phyloP scores from a whole-genome alignment of 139 green algal species.

The Desmodesmus armatus region DNA sequence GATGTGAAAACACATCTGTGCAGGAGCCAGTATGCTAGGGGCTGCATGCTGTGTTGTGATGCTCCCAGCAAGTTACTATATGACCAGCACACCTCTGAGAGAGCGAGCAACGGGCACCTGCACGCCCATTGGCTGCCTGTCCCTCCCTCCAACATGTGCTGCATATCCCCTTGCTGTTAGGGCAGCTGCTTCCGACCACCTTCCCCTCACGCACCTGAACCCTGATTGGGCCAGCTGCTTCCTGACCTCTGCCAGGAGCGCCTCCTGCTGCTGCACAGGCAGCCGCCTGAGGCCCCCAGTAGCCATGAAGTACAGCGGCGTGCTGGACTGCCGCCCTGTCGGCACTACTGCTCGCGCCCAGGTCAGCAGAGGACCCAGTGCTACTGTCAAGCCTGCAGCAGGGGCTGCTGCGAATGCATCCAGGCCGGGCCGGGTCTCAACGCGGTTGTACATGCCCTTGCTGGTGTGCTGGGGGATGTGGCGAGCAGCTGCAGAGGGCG shows the following conservation, averaged over 20 bases:
- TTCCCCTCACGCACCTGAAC: conserved; percentile 61
- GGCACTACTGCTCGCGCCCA: conserved; percentile 87
- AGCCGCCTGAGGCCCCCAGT: conserved; percentile 84
- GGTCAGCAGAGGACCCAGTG: conserved; percentile 80
- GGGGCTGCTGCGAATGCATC: conserved; percentile 68
- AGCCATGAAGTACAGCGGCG: conserved; percentile 82
- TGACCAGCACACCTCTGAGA: no score
- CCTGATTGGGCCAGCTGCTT: conserved; percentile 49
- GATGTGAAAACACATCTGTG: no score
- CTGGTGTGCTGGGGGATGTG: not conserved
- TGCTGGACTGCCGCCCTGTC: conserved; percentile 16
- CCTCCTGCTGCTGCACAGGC: conserved; percentile 8
- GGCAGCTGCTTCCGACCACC: no score
- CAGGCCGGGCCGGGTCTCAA: conserved; percentile 91
- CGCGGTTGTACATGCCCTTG: conserved; percentile 77
- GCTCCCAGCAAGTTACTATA: no score
- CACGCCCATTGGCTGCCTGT: no score
- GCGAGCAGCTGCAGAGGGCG: conserved; percentile 9
- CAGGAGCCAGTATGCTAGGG: no score
- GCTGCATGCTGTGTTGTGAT: no score
- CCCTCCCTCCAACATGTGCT: no score
- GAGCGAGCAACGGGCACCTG: no score
- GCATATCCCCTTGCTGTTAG: no score
- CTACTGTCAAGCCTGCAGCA: conserved; percentile 35
- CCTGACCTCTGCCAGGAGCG: conserved; percentile 59